Conservation (phyloP, 768 basidiomycete genomes). For the Mycena filopes region DNA sequence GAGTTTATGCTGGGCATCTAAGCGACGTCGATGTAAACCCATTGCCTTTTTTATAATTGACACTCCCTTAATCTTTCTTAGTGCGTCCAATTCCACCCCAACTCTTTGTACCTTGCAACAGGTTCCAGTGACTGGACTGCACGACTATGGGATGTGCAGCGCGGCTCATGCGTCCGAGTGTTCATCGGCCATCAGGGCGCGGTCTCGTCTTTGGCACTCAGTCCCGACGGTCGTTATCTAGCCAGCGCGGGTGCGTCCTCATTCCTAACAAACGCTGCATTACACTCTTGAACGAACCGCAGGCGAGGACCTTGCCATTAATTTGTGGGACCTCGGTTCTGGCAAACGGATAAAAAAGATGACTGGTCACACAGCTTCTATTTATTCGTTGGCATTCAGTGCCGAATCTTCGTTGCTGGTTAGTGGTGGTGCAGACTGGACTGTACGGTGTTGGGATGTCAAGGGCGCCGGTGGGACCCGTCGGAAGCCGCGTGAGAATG, state of each 20-base stretch:
- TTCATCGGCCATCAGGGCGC: constrained; percentile 95
- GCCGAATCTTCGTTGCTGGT: constrained; percentile 92
- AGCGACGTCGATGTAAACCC: constrained; percentile 94
- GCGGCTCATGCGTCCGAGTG: constrained; percentile 91
- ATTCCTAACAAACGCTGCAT: constrained; percentile 2
- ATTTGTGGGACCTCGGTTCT: constrained; percentile 97
- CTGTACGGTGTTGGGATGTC: constrained; percentile 98
- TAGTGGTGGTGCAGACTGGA: constrained; percentile 94
- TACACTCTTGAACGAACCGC: constrained; percentile 1
- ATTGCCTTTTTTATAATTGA: constrained; percentile 7
- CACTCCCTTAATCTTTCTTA: constrained; percentile 42
- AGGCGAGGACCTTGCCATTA: constrained; percentile 94
- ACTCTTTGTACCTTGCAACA: constrained; percentile 96
- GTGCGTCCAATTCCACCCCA: constrained; percentile 97
- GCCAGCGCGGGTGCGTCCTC: constrained; percentile 79
- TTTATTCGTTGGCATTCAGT: constrained; percentile 92
- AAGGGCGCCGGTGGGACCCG: constrained; percentile 77
- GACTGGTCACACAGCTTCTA: constrained; percentile 90
- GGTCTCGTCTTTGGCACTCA: constrained; percentile 86
- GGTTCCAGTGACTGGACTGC: constrained; percentile 97
- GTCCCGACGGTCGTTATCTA: constrained; percentile 93
- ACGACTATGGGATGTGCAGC: constrained; percentile 98
- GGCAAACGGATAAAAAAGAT: constrained; percentile 96
- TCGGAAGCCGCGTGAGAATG: constrained; percentile 68
- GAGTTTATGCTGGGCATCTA: constrained; percentile 95